Evolutionary conservation across 441 rosid genomes (phyloP).

Genomic region (Euphorbia celastroides): DNA sequence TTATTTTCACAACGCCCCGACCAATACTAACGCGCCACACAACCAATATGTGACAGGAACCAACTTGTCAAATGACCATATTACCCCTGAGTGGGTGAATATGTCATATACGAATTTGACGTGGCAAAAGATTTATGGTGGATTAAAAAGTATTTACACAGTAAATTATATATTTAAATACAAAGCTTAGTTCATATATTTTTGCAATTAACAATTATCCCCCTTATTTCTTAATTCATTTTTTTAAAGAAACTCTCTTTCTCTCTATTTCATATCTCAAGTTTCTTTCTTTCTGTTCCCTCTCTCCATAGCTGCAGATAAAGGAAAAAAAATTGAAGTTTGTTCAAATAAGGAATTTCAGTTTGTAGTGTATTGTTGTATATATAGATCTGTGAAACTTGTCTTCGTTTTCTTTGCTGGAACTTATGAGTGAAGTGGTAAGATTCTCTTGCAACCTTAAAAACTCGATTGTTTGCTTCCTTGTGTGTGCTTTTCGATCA

Average conservation of each 20-base stretch:
- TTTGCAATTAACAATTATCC: background rate
- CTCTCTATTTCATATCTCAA: background rate
- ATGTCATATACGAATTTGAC: background rate
- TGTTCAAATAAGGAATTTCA: background rate
- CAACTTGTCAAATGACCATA: background rate
- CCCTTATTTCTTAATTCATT: background rate
- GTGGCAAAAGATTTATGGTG: slow-evolving; percentile 7
- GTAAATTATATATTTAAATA: background rate
- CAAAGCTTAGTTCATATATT: background rate
- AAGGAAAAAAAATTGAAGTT: background rate
- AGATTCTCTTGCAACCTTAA: slow-evolving; percentile 19
- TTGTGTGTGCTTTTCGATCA: slow-evolving; percentile 11
- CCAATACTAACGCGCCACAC: background rate
- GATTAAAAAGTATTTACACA: background rate
- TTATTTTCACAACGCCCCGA: background rate
- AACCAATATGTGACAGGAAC: background rate
- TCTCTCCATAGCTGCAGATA: background rate
- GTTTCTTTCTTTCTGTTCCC: background rate
- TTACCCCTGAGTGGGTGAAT: slow-evolving; percentile 4
- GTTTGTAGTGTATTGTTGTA: background rate
- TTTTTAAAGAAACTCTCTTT: slow-evolving; percentile 18
- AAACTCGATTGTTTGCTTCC: slow-evolving; percentile 4
- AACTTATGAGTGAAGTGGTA: slow-evolving; percentile 30
- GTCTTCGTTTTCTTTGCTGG: slow-evolving; percentile 17
- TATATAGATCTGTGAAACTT: slow-evolving; percentile 9